Evolutionary conservation across 2,329 filamentous ascomycete species (phyloP).

Genomic region (Aphanoascus verrucosus): DNA sequence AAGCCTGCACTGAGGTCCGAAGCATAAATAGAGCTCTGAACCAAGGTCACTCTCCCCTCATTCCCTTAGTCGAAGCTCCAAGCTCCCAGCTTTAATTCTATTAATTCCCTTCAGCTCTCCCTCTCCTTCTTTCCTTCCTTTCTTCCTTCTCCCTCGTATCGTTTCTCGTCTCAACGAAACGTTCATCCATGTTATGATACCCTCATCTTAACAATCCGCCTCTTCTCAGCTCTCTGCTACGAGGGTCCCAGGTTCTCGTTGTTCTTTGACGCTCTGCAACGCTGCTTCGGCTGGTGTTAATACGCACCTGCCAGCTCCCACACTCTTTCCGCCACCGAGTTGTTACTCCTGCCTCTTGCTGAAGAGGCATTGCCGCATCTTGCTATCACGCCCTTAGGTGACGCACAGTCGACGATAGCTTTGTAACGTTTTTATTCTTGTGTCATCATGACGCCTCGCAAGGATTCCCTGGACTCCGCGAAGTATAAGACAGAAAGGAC

Average conservation of each 20-base stretch:
- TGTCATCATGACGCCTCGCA: background rate
- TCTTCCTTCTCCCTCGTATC: background rate
- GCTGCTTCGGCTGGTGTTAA: too few species aligned
- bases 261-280: too few species aligned
- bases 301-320: too few species aligned
- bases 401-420: too few species aligned
- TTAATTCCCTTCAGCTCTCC: background rate
- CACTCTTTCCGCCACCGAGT: too few species aligned
- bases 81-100: constrained; percentile 1
- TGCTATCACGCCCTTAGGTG: background rate
- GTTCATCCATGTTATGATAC: background rate
- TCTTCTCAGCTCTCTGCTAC: background rate
- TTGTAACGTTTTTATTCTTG: background rate
- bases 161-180: background rate
- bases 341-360: too few species aligned
- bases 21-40: constrained; percentile 8
- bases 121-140: background rate
- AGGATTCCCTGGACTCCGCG: constrained; percentile 18
- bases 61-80: background rate
- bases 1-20: background rate
- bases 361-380: background rate
- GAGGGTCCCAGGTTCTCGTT: too few species aligned
- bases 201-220: background rate
- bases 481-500: constrained; percentile 20
- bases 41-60: constrained; percentile 1